Percentiles rank a stretch among this genome's conserved stretches.
Conservation (phyloP, 495 filamentous ascomycete species). For the Thermochaetoides thermophila region DNA sequence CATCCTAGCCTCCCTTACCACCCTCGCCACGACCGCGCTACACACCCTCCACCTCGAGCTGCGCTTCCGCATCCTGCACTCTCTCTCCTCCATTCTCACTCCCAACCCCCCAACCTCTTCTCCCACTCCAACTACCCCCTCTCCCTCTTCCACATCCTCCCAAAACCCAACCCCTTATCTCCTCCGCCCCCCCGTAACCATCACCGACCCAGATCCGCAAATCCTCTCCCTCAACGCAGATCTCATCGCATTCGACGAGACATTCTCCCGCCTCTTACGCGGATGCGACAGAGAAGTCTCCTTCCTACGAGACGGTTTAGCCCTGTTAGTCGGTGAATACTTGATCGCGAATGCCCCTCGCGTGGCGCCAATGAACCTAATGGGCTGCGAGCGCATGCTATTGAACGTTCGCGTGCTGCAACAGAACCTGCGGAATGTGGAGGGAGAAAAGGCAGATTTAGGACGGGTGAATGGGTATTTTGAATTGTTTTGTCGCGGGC, state of each 20-base stretch:
- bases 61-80: constrained; percentile 63
- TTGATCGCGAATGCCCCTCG: constrained; percentile 27
- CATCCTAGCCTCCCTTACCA: constrained; percentile 63
- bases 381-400: constrained; percentile 67
- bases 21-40: constrained; percentile 60
- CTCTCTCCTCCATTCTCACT: constrained; percentile 39
- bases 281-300: constrained; percentile 37
- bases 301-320: constrained; percentile 63
- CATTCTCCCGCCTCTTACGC: constrained; percentile 50
- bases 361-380: constrained; percentile 33
- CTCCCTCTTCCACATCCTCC: no score
- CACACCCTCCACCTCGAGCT: constrained; percentile 79
- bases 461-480: constrained; percentile 60
- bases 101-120: constrained; percentile 42
- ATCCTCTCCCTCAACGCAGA: constrained; percentile 67
- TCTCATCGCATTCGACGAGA: constrained; percentile 72
- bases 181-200: constrained; percentile 54
- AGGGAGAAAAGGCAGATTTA: constrained; percentile 52
- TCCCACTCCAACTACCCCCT: constrained; percentile 37
- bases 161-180: no score
- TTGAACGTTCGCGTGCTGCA: constrained; percentile 88
- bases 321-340: constrained; percentile 28
- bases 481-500: constrained; percentile 62
- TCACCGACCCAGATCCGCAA: constrained; percentile 63
- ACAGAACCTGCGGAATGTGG: constrained; percentile 88